Conservation (phyloP, 805 yeast species). For the Candida pseudoglaebosa region DNA sequence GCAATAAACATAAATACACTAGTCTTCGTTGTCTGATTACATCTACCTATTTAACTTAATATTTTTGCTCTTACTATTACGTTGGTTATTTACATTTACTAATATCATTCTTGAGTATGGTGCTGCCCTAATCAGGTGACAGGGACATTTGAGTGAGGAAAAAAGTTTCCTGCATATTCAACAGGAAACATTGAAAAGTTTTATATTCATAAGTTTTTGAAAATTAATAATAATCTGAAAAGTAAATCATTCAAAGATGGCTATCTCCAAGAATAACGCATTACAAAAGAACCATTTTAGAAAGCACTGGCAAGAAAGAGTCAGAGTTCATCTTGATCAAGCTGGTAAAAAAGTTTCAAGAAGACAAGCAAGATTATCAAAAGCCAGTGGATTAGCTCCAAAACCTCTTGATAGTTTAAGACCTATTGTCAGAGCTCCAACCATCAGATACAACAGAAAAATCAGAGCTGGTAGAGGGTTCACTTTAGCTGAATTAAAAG, state of each 20-base stretch:
- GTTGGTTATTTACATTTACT: neutral
- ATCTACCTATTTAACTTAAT: no score
- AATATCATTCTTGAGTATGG: neutral
- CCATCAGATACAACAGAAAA: slow-evolving; percentile 98
- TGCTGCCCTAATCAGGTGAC: neutral
- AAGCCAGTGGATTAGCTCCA: slow-evolving; percentile 96
- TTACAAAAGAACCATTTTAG: slow-evolving; percentile 99
- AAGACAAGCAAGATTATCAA: slow-evolving; percentile 89
- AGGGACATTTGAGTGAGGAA: neutral
- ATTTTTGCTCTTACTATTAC: no score
- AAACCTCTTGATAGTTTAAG: slow-evolving; percentile 94
- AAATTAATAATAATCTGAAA: neutral
- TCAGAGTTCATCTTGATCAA: slow-evolving; percentile 99
- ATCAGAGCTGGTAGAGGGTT: slow-evolving; percentile 99
- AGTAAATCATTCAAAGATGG: slow-evolving; percentile 39
- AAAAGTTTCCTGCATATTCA: neutral
- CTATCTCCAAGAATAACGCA: slow-evolving; percentile 98
- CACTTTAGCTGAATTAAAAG: slow-evolving; percentile 96
- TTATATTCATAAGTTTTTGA: neutral
- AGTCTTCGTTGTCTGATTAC: no score
- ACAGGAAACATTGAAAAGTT: slow-evolving; percentile 1
- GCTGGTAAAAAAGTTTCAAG: slow-evolving; percentile 99
- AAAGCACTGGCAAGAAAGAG: slow-evolving; percentile 99
- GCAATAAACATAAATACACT: no score
- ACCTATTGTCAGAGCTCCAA: slow-evolving; percentile 98